These are phyloP conservation scores for Auricularia sp. DNA, from an alignment of 768 basidiomycete genomes.

Conservation along the genomic window DNA sequence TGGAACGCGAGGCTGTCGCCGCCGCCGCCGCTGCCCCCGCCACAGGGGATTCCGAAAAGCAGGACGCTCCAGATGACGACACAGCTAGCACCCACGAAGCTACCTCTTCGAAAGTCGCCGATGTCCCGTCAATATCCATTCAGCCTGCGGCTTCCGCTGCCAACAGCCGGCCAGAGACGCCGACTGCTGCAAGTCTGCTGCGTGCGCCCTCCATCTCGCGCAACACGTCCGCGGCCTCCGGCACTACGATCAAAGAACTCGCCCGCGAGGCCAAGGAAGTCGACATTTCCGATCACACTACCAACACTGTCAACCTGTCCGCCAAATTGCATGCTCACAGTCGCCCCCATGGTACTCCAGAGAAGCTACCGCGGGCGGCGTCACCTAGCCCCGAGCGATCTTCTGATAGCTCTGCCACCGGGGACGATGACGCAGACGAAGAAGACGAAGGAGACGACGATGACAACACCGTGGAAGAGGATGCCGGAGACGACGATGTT, in stretches of 20 bases:
- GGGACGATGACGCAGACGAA: conserved; percentile 21
- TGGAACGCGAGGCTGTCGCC: conserved; percentile 21
- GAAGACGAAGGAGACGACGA: conserved; percentile 15
- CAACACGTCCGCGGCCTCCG: not conserved
- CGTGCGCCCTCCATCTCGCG: not conserved
- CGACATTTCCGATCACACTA: conserved; percentile 3
- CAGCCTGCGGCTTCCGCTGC: conserved; percentile 4
- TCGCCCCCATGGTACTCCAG: not conserved
- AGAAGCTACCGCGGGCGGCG: conserved; percentile 4
- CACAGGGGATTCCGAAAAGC: not conserved
- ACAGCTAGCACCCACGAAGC: conserved; percentile 3
- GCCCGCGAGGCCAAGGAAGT: not conserved
- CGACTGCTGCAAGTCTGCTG: not conserved
- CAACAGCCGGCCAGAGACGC: conserved; percentile 3
- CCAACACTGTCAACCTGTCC: not conserved
- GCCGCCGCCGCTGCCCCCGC: not conserved
- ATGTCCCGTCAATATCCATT: conserved; percentile 6
- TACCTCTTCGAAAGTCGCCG: conserved; percentile 8
- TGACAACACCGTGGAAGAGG: conserved; percentile 10
- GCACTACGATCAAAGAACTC: not conserved
- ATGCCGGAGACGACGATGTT: conserved; percentile 16
- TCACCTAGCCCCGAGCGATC: not conserved
- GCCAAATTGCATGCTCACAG: not conserved
- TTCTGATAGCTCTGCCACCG: conserved; percentile 5
- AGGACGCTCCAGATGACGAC: conserved; percentile 8